phyloP scores from a whole-genome alignment of 2,329 filamentous ascomycete genomes.

The Parastagonospora nodorum region DNA sequence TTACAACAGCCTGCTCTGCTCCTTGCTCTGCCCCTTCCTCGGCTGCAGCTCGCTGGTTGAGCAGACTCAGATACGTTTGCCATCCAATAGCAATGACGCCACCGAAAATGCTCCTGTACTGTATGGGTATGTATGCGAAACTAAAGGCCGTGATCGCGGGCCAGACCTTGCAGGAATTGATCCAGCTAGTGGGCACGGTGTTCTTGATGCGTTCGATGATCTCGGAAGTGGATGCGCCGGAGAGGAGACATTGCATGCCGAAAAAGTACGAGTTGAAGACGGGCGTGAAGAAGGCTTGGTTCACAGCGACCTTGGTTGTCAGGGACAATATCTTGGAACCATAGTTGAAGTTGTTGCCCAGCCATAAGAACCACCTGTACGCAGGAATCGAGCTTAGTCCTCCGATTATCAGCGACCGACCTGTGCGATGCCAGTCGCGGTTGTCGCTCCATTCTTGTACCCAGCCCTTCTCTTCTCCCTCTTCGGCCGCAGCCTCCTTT shows the following conservation, averaged over 20 bases:
- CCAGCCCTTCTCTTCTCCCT: constrained; percentile 39
- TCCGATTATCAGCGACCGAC: constrained; percentile 75
- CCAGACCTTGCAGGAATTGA: constrained; percentile 87
- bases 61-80: constrained; percentile 86
- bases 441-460: constrained; percentile 51
- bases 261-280: constrained; percentile 60
- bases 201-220: constrained; percentile 72
- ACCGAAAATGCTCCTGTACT: constrained; percentile 80
- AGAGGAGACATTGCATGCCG: constrained; percentile 55
- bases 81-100: constrained; percentile 80
- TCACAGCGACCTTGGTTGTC: constrained; percentile 76
- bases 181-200: constrained; percentile 76
- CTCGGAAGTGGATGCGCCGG: constrained; percentile 67
- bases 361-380: constrained; percentile 83
- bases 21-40: constrained; percentile 48
- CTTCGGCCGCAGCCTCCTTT: constrained; percentile 14
- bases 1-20: constrained; percentile 3
- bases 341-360: constrained; percentile 85
- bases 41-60: constrained; percentile 75
- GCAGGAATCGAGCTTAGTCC: constrained; percentile 74
- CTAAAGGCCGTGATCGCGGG: constrained; percentile 83
- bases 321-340: constrained; percentile 72
- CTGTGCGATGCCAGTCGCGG: constrained; percentile 60
- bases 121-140: constrained; percentile 80
- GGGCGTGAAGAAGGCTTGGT: constrained; percentile 81